These are phyloP conservation scores for Cornus suecica DNA, from an alignment of 148 eudicot genomes.

Conservation along the genomic window DNA sequence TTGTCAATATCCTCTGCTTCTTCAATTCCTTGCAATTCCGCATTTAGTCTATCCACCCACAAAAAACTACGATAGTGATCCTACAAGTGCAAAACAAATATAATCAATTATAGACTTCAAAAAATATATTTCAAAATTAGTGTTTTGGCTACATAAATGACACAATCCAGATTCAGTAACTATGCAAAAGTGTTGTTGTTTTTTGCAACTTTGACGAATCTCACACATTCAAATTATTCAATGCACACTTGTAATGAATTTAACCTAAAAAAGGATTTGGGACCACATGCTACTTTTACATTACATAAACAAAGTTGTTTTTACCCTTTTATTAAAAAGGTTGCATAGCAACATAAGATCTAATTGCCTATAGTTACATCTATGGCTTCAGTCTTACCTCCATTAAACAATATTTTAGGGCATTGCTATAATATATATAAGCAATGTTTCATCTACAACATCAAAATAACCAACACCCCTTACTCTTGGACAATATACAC, in stretches of 20 bases:
- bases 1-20: too few species aligned
- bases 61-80: too few species aligned
- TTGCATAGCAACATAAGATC: neutral
- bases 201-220: neutral
- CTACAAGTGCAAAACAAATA: too few species aligned
- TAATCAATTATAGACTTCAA: too few species aligned
- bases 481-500: neutral
- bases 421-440: neutral
- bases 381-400: neutral
- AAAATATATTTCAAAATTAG: too few species aligned
- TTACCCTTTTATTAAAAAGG: neutral
- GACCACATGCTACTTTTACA: neutral
- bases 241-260: neutral
- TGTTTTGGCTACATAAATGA: too few species aligned
- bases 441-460: neutral
- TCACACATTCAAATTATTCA: neutral
- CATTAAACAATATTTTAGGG: neutral
- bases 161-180: neutral
- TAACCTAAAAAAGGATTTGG: neutral
- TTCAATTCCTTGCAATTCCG: too few species aligned
- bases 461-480: neutral
- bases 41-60: too few species aligned
- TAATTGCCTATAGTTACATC: neutral
- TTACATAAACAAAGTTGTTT: neutral
- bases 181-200: neutral